Conservation (phyloP, 1,139 yeast species). For the Diutina pseudorugosa region DNA sequence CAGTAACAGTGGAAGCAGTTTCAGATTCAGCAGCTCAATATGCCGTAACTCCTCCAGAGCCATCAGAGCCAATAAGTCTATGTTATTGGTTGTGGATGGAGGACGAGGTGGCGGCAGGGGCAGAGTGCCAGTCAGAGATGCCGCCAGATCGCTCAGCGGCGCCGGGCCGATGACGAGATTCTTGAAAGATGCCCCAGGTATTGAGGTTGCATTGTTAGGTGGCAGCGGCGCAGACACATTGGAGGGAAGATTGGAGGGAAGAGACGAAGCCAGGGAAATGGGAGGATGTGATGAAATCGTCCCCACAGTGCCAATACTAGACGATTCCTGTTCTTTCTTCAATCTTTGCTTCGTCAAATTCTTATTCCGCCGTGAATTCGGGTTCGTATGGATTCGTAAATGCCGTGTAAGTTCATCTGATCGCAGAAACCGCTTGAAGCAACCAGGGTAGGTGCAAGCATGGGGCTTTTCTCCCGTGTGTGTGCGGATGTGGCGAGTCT, state of each 20-base stretch:
- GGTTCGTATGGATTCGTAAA: slow-evolving; percentile 49
- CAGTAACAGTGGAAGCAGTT: slow-evolving; percentile 53
- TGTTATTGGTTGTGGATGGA: slow-evolving; percentile 22
- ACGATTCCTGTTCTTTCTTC: not conserved
- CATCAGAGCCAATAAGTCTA: slow-evolving; percentile 69
- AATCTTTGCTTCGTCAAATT: not conserved
- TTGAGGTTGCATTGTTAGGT: not conserved
- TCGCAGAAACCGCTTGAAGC: slow-evolving; percentile 54
- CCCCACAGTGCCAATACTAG: not conserved
- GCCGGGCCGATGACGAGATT: not conserved
- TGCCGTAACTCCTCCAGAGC: slow-evolving; percentile 66
- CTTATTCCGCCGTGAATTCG: slow-evolving; percentile 17
- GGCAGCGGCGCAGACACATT: not conserved
- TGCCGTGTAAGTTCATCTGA: slow-evolving; percentile 63
- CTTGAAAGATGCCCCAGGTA: not conserved
- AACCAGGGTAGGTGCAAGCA: slow-evolving; percentile 55
- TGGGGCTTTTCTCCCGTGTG: slow-evolving; percentile 72
- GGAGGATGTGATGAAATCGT: not conserved
- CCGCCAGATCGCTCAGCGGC: not conserved
- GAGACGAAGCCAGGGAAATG: not conserved
- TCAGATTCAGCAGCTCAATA: slow-evolving; percentile 26
- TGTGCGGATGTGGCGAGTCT: slow-evolving; percentile 59
- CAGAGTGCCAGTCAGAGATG: not conserved
- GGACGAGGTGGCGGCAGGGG: not conserved
- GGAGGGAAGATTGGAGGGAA: not conserved